Evolutionary conservation across 768 basidiomycete species (phyloP).

Genomic region (Hydnum rufescens): DNA sequence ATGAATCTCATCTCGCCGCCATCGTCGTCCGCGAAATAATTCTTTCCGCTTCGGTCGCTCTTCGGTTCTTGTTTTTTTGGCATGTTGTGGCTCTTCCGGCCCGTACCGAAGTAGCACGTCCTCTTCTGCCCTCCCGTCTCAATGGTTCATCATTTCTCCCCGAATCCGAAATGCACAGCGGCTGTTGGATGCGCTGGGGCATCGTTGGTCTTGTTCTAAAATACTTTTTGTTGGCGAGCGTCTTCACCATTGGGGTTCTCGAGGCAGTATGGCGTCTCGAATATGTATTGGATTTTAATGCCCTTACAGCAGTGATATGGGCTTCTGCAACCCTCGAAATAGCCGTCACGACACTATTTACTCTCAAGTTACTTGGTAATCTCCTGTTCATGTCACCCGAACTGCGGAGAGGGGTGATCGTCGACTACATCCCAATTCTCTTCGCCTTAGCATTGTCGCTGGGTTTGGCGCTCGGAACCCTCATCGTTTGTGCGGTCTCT

Average conservation of each 20-base stretch:
- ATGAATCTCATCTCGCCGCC: not conserved
- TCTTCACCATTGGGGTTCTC: not conserved
- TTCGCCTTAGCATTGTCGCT: not conserved
- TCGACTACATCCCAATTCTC: slow-evolving; percentile 14
- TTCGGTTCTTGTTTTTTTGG: not conserved
- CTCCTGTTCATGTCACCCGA: not conserved
- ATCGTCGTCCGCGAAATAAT: not conserved
- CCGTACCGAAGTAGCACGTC: not conserved
- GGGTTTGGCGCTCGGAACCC: not conserved
- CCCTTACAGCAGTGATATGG: not conserved
- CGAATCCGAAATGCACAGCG: not conserved
- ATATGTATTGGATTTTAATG: not conserved
- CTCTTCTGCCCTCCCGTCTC: not conserved
- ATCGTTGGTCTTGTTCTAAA: not conserved
- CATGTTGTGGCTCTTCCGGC: not conserved
- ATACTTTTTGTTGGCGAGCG: not conserved
- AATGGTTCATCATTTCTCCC: not conserved
- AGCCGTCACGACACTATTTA: not conserved
- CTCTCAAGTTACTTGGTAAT: slow-evolving; percentile 1
- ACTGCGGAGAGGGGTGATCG: not conserved
- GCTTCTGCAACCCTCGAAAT: not conserved
- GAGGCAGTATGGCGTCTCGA: not conserved
- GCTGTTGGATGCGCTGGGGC: not conserved
- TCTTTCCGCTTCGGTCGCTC: not conserved
- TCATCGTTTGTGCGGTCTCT: not conserved